Conservation (phyloP, 1,139 yeast species). For the Candida dubliniensis region DNA sequence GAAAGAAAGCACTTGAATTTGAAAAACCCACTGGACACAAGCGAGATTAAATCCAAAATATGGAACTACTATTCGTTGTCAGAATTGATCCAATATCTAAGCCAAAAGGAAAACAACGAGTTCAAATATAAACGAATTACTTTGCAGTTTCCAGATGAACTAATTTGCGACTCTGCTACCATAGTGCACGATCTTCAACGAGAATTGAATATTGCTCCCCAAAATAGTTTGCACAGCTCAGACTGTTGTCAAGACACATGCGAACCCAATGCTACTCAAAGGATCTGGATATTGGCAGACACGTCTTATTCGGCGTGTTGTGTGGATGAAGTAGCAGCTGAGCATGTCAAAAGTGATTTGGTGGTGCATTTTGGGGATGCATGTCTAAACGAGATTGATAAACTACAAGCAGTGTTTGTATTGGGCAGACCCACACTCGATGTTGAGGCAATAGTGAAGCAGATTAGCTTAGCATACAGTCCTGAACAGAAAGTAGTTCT, state of each 20-base stretch:
- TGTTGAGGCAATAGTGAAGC: slow-evolving; percentile 25
- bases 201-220: slow-evolving; percentile 4
- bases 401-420: slow-evolving; percentile 71
- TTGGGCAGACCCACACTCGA: slow-evolving; percentile 67
- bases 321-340: slow-evolving; percentile 95
- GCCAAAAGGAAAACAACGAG: slow-evolving; percentile 19
- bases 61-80: slow-evolving; percentile 53
- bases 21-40: slow-evolving; percentile 19
- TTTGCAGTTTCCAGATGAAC: slow-evolving; percentile 83
- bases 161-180: slow-evolving; percentile 76
- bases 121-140: slow-evolving; percentile 55
- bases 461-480: slow-evolving; percentile 40
- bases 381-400: slow-evolving; percentile 76
- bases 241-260: not conserved
- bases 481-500: slow-evolving; percentile 44
- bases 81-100: slow-evolving; percentile 41
- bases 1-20: slow-evolving; percentile 35
- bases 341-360: slow-evolving; percentile 82
- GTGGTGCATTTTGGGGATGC: slow-evolving; percentile 96
- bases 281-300: slow-evolving; percentile 82
- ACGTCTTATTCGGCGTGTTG: slow-evolving; percentile 96
- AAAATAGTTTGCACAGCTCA: too few species aligned
- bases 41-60: slow-evolving; percentile 33
- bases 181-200: slow-evolving; percentile 54
- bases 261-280: slow-evolving; percentile 17